Evolutionary conservation across 805 yeast genomes (phyloP), one percentile per base, ranked within the genome.

Genomic region (Wickerhamiella parazyma): DNA sequence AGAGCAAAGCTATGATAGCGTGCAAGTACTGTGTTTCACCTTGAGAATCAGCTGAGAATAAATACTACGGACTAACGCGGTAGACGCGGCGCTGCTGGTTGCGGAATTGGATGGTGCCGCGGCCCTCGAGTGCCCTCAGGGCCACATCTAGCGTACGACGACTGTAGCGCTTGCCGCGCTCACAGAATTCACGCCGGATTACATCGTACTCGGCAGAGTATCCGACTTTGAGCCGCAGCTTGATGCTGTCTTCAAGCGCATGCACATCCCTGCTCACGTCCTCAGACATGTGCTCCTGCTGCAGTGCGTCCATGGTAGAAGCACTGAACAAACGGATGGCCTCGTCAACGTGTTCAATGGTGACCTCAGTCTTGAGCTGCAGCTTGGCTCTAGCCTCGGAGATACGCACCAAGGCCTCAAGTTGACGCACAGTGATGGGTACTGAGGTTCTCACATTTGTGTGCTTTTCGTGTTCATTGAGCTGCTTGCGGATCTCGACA

Each of bases 391-490:
- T 66, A 0, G 95, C 75, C 65, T 91, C 99, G 1, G 96, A 75
- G 44, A 91, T 91, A 67, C 99, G 87, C 39, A 91, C 76, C 54
- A 91, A 84, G 33, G 99, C 98, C 64, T 91, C 99, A 49, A 91
- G 71, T 67, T 91, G 99, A 71, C 99, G 86, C 36, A 91, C 77
- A 0, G 99, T 91, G 57, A 91, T 89, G 24, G 99, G 99, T 56
- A 91, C 91, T 1, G 95, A 80, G 0, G 96, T 86, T 54, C 96
- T 72, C 58, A 81, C 95, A 49, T 85, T 78, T 49, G 86, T 76
- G 49, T 77, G 78, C 14, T 76, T 67, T 66, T 91, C 99, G 54
- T 75, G 80, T 46, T 75, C 71, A 51, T 83, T 86, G 44, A 91
- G 78, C 48, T 78, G 78, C 54, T 80, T 79, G 59, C 98, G 72